Conservation (phyloP, 768 basidiomycete genomes). For the Trametes cinnabarina region DNA sequence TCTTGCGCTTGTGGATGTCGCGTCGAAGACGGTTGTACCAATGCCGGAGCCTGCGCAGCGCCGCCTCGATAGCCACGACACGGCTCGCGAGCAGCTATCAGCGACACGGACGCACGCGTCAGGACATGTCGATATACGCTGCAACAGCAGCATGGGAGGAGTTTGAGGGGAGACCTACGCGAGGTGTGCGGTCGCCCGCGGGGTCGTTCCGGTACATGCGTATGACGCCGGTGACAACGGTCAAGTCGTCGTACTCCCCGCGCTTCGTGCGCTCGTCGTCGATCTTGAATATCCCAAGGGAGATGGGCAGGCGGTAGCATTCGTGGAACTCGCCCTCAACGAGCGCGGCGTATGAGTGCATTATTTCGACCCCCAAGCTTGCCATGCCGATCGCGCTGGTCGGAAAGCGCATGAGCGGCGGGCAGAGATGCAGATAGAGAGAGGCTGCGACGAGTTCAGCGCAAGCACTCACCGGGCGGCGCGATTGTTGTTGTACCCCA, state of each 20-base stretch:
- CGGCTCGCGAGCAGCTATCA: conserved; percentile 10
- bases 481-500: conserved; percentile 4
- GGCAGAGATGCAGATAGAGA: too few relatives aligned
- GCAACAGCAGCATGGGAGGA: background rate
- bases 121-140: background rate
- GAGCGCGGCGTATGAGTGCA: conserved; percentile 12
- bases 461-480: conserved; percentile 4
- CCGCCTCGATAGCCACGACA: conserved; percentile 1
- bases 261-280: conserved; percentile 1
- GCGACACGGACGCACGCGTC: background rate
- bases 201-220: background rate
- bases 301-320: conserved; percentile 10
- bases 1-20: conserved; percentile 15
- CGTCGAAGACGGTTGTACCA: conserved; percentile 15
- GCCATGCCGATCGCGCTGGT: conserved; percentile 13
- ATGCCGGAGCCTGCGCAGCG: conserved; percentile 5
- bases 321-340: conserved; percentile 10
- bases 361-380: background rate
- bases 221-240: conserved; percentile 7
- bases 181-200: background rate
- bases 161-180: background rate
- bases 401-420: background rate
- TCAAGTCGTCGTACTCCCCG: conserved; percentile 9
- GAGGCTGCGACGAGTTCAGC: too few relatives aligned
- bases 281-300: conserved; percentile 16